Percentiles rank a stretch among this genome's conserved stretches.
Evolutionary conservation across 352 stramenopile genomes (phyloP).

Genomic region (Globisporangium rhizosaccharum): DNA sequence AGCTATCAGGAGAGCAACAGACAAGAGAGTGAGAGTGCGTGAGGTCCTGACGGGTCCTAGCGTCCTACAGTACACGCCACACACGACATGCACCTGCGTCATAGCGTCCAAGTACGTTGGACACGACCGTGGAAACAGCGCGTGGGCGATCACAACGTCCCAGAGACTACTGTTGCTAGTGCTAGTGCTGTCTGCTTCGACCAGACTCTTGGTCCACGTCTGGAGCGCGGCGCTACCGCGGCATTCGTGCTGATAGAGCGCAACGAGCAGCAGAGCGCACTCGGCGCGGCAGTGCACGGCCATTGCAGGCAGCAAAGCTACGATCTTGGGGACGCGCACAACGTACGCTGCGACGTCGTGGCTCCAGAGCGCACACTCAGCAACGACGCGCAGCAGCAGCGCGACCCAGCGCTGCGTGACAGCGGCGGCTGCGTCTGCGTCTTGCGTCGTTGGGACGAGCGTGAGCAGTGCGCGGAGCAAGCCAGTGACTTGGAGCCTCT

Average conservation of each 20-base stretch:
- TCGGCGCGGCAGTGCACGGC: conserved; percentile 26
- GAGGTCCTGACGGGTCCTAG: neutral
- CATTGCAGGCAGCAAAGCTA: conserved; percentile 22
- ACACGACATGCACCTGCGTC: conserved; percentile 23
- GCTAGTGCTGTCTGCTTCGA: conserved; percentile 1
- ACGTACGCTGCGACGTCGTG: conserved; percentile 34
- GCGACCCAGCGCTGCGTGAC: conserved; percentile 23
- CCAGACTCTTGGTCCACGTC: neutral
- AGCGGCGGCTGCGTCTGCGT: too few relatives aligned
- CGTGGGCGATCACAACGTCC: conserved; percentile 20
- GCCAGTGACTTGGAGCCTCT: conserved; percentile 39
- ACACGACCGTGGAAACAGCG: conserved; percentile 25
- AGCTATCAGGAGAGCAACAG: conserved; percentile 15
- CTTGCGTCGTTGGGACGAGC: conserved; percentile 20
- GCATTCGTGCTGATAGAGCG: conserved; percentile 35
- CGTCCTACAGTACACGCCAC: neutral
- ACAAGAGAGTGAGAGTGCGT: neutral
- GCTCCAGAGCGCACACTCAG: conserved; percentile 48
- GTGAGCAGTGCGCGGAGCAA: conserved; percentile 37
- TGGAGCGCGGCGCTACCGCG: neutral
- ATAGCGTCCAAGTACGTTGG: conserved; percentile 28
- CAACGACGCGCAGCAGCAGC: conserved; percentile 41
- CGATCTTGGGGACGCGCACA: conserved; percentile 33
- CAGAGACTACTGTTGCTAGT: conserved; percentile 16
- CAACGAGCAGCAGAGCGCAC: conserved; percentile 28